phyloP scores from a whole-genome alignment of 805 yeast genomes.

The Saccharomycopsis oosterbeekiorum region DNA sequence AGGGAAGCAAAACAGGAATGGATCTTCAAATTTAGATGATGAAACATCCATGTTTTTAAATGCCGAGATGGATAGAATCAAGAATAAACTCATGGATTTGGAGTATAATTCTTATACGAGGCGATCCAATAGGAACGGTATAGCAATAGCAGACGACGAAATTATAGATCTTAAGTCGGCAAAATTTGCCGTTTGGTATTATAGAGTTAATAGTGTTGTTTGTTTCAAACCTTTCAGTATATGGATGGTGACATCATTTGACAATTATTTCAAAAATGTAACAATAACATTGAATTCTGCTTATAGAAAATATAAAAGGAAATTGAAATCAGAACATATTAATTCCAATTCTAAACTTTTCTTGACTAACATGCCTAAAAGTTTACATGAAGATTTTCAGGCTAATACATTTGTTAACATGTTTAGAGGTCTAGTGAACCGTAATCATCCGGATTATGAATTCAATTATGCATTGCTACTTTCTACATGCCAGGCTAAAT shows the following conservation, averaged over 20 bases:
- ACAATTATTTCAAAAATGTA: background rate
- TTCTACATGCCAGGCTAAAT: background rate
- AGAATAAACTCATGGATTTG: background rate
- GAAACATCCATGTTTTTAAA: background rate
- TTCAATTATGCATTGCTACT: background rate
- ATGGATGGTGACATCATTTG: background rate
- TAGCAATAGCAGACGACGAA: background rate
- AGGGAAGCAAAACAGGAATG: background rate
- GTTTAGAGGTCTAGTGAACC: background rate
- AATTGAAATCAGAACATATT: slow-evolving; percentile 1
- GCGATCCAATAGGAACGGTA: background rate
- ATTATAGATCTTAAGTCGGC: background rate
- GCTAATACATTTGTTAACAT: slow-evolving; percentile 1
- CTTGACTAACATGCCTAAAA: slow-evolving; percentile 4
- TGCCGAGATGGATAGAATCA: background rate
- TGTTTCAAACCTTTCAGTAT: slow-evolving; percentile 7
- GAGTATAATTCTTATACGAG: background rate
- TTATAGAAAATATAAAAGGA: slow-evolving; percentile 7
- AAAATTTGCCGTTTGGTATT: background rate
- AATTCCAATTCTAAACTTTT: background rate
- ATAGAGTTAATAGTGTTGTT: background rate
- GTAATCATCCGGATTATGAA: background rate
- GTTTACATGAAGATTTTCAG: slow-evolving; percentile 12
- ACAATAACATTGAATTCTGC: background rate
- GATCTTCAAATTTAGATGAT: background rate